phyloP scores from a whole-genome alignment of 306 rosid species.

The Albizia julibrissin region DNA sequence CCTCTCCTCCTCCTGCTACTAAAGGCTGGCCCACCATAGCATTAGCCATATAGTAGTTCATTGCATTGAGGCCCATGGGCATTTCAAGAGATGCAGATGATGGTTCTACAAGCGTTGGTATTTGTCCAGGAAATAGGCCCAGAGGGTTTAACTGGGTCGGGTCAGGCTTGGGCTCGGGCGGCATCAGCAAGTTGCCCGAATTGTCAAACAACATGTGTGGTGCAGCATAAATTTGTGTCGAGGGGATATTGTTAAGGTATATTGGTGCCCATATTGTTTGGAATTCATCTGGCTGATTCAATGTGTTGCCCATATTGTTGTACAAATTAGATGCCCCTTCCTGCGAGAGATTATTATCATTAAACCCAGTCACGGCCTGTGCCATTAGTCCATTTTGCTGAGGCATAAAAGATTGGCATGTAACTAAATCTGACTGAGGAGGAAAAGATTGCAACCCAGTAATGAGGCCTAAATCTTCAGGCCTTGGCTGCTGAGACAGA shows the following conservation, averaged over 20 bases:
- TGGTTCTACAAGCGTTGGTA: background rate
- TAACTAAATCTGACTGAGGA: background rate
- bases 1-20: background rate
- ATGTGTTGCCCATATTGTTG: background rate
- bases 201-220: background rate
- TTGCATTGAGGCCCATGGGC: background rate
- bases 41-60: background rate
- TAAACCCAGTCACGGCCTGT: background rate
- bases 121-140: background rate
- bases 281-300: background rate
- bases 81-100: background rate
- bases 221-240: background rate
- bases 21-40: background rate
- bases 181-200: background rate
- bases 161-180: background rate
- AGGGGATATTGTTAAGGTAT: background rate
- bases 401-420: background rate
- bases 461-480: background rate
- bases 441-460: background rate
- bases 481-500: background rate
- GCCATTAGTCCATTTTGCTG: background rate
- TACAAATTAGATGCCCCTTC: background rate
- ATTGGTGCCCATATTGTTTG: conserved; percentile 8
- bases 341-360: background rate
- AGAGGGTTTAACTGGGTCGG: background rate